Evolutionary conservation across 352 stramenopile species (phyloP), one percentile per base, ranked within the genome.

Genomic region (Phytophthora cactorum): DNA sequence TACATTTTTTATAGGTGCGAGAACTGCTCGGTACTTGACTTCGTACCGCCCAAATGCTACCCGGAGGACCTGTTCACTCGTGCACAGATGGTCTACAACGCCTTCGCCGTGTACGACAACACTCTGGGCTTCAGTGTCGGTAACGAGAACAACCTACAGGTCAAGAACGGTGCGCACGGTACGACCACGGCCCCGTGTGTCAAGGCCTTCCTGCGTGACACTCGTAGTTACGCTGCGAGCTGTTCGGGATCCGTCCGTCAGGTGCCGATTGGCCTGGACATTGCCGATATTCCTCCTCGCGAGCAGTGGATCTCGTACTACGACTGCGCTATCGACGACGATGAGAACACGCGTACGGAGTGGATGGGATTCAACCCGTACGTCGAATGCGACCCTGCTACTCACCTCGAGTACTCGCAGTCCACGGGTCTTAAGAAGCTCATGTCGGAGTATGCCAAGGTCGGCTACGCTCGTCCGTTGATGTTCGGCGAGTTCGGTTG

Each of bases 401-500:
- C 74, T 4, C 75, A 93, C 74, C 46, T 73, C 4, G 41, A 77
- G 54, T 92, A 90, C 62, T 71, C 47, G 5, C 66, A 91, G 56
- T 89, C 84, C 1, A 80, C 63, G 12, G 86, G 86, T 0, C 73
- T 92, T 4, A 70, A 87, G 52, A 79, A 70, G 25, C 74, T 94
- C 57, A 89, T 92, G 81, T 52, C 54, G 7, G 82, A 90, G 49
- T 94, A 91, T 62, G 59, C 56, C 0, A 29, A 59, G 9, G 59
- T 77, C 10, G 74, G 69, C 8, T 89, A 89, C 64, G 74, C 80
- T 31, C 79, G 78, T 6, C 81, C 82, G 4, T 66, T 94, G 53
- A 87, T 94, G 72, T 89, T 94, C 53, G 81, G 81, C 43, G 86
- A 94, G 64, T 94, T 87, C 53, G 86, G 86, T 5, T 94, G 86